Base-by-base conservation (phyloP, 1,139 yeast species). In the Nakaseomyces bracarensis region DNA sequence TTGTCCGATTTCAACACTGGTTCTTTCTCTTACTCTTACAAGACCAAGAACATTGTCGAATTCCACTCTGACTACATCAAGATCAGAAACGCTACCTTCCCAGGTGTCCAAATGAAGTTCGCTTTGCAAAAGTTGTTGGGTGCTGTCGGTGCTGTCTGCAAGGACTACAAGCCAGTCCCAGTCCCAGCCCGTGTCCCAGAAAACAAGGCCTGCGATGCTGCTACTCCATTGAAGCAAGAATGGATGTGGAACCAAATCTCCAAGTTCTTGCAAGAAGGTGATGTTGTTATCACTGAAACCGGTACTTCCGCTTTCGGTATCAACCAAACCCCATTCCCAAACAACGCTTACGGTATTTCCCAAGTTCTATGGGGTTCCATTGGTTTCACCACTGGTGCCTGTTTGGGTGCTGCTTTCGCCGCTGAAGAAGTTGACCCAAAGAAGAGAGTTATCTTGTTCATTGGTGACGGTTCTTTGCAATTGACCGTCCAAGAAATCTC, bases 221-320 rank as follows among this genome's bases (percentile, higher is more conserved):
- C 61, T 34, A 60, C 69, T 31, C 66, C 66, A 45, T 66, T 84
- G 55, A 72, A 76, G 46, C 95, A 84, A 67, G 81, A 81, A 61
- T 85, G 83, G 79, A 65, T 84, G 60, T 85, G 95, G 95, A 75
- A 78, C 49, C 74, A 79, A 61, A 71, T 84, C 40, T 75, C 85
- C 30, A 69, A 76, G 37, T 85, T 85, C 81, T 74, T 85, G 60
- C 71, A 74, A 60, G 81, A 79, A 57, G 89, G 91, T 50, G 95
- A 85, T 66, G 72, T 84, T 47, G 75, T 85, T 52, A 72, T 85
- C 54, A 78, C 91, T 45, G 95, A 85, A 65, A 84, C 95, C 38
- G 95, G 95, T 67, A 85, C 95, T 35, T 80, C 94, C 27, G 85
- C 93, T 30, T 84, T 85, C 60, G 95, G 95, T 67, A 79, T 85